Base-by-base conservation (phyloP, 2,329 filamentous ascomycete species). In the Bretziella fagacearum region DNA sequence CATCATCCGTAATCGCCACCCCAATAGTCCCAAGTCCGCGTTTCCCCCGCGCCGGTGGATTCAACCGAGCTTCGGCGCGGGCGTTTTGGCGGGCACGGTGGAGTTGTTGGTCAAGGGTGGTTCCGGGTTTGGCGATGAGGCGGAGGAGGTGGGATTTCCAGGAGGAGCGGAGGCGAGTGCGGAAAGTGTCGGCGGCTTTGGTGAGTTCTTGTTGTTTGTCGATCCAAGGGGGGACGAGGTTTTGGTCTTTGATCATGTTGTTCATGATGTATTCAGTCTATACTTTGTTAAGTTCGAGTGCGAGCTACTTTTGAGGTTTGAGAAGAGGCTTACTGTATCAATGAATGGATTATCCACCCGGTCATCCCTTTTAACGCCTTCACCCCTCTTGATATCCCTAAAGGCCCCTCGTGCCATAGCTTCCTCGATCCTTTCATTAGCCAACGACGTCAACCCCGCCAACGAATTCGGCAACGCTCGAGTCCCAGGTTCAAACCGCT, bases 221-320 rank as follows among this genome's bases (percentile, higher is more conserved):
- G 51, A 98, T 96, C 91, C 91, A 98, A 0, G 89, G 89, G 1
- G 91, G 91, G 1, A 93, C 84, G 51, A 96, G 84, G 17, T 94
- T 87, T 62, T 98, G 91, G 50, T 82, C 81, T 63, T 95, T 84
- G 53, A 98, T 95, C 67, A 96, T 95, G 63, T 93, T 91, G 64
- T 98, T 96, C 81, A 96, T 81, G 56, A 96, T 84, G 60, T 95
- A 95, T 62, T 96, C 89, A 0, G 91, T 96, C 52, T 53, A 17
- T n/a, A 20, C 4, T 7, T 11, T 27, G 6, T 17, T 4, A 8
- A 20, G 35, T 36, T 41, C 6, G 22, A 30, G 18, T n/a, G 30
- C 2, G 10, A 11, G 18, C 37, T 6, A 26, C 17, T 29, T 3
- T 5, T 5, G 8, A 8, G 44, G 17, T 44, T 54, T 45, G 35